Conservation (phyloP, 2,329 filamentous ascomycete genomes). For the Gaeumannomyces tritici region DNA sequence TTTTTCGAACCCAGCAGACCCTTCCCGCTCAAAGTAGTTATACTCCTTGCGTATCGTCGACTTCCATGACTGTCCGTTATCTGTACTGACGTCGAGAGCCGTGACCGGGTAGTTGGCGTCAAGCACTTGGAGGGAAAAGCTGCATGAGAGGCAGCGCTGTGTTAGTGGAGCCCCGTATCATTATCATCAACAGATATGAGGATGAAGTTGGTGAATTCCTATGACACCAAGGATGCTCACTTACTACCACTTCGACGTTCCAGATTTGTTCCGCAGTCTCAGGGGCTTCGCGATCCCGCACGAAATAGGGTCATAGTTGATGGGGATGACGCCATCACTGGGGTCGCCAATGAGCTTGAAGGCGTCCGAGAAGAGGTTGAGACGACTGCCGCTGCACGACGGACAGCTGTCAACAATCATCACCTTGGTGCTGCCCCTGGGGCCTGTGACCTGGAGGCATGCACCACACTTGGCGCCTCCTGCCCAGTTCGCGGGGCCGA, state of each 20-base stretch:
- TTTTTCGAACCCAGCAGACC: conserved; percentile 21
- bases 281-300: conserved; percentile 32
- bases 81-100: conserved; percentile 50
- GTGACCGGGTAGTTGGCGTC: conserved; percentile 49
- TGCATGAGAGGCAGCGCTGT: too few relatives aligned
- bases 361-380: conserved; percentile 34
- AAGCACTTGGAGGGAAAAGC: conserved; percentile 49
- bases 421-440: conserved; percentile 47
- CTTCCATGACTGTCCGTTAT: conserved; percentile 49
- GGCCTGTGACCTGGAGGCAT: conserved; percentile 50
- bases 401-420: conserved; percentile 46
- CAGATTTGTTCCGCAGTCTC: conserved; percentile 31
- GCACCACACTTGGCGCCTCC: conserved; percentile 46
- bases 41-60: conserved; percentile 42
- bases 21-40: conserved; percentile 52
- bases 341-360: conserved; percentile 26
- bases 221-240: not conserved
- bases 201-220: not conserved
- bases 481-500: conserved; percentile 49
- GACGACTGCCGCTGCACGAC: conserved; percentile 28
- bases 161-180: too few relatives aligned
- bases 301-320: conserved; percentile 24
- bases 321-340: conserved; percentile 23
- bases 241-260: conserved; percentile 30
- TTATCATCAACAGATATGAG: not conserved